phyloP scores from a whole-genome alignment of 768 basidiomycete species.

The Pisolithus tinctorius region DNA sequence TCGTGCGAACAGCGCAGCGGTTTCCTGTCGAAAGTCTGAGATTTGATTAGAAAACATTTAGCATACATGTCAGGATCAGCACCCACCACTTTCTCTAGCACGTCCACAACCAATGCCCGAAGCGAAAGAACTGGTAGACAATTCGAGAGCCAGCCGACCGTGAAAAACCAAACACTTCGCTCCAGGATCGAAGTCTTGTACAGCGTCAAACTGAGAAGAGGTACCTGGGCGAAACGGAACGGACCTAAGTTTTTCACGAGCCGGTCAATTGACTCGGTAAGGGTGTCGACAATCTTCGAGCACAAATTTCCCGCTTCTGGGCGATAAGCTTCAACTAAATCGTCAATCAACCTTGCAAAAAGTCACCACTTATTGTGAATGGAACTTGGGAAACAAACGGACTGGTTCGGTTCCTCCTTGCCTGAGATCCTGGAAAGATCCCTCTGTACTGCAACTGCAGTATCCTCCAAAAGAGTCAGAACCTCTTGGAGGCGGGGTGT shows the following conservation, averaged over 20 bases:
- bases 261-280: slow-evolving; percentile 33
- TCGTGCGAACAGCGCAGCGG: slow-evolving; percentile 35
- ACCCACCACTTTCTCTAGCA: slow-evolving; percentile 31
- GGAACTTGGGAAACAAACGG: slow-evolving; percentile 12
- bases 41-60: slow-evolving; percentile 2
- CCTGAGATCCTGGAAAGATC: slow-evolving; percentile 47
- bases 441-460: slow-evolving; percentile 48
- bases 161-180: slow-evolving; percentile 40
- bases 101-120: slow-evolving; percentile 37
- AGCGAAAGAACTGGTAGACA: slow-evolving; percentile 39
- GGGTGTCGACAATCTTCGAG: slow-evolving; percentile 31
- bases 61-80: not conserved
- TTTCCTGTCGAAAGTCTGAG: slow-evolving; percentile 45
- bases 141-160: slow-evolving; percentile 42
- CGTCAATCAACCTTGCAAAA: slow-evolving; percentile 34
- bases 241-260: slow-evolving; percentile 30
- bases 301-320: slow-evolving; percentile 47
- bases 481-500: slow-evolving; percentile 56
- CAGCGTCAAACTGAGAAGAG: slow-evolving; percentile 2
- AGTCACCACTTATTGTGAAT: slow-evolving; percentile 2
- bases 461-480: slow-evolving; percentile 51
- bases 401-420: slow-evolving; percentile 40
- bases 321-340: slow-evolving; percentile 40
- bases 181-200: slow-evolving; percentile 4
- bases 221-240: slow-evolving; percentile 5